Conservation (phyloP, 2,329 filamentous ascomycete species). For the Phaeosphaeriaceae sp. region DNA sequence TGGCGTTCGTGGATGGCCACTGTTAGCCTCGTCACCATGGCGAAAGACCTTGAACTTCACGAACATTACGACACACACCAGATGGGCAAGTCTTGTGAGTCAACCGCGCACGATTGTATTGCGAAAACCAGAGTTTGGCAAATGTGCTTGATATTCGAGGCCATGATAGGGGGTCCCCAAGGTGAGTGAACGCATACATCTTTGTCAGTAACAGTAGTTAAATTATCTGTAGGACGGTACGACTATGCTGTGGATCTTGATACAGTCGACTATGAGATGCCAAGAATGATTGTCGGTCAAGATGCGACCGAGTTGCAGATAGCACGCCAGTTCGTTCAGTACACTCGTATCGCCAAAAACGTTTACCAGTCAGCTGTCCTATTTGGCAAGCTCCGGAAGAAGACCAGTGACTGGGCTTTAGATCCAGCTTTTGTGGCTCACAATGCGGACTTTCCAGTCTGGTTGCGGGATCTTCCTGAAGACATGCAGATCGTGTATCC, state of each 20-base stretch:
- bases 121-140: conserved; percentile 91
- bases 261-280: conserved; percentile 75
- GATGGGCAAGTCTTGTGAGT: conserved; percentile 72
- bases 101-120: conserved; percentile 74
- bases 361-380: conserved; percentile 78
- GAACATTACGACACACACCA: conserved; percentile 84
- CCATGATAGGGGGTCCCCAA: conserved; percentile 94
- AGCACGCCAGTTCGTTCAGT: conserved; percentile 84
- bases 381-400: conserved; percentile 75
- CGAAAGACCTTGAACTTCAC: conserved; percentile 85
- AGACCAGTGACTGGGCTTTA: conserved; percentile 82
- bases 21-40: conserved; percentile 91
- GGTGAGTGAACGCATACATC: conserved; percentile 59
- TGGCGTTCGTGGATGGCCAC: conserved; percentile 97
- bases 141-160: conserved; percentile 80
- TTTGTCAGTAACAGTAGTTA: conserved; percentile 7
- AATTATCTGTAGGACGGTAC: conserved; percentile 60
- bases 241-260: conserved; percentile 78
- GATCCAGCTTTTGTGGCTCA: conserved; percentile 83
- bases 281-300: conserved; percentile 66
- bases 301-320: conserved; percentile 78
- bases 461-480: conserved; percentile 76
- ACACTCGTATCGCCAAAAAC: conserved; percentile 77
- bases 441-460: conserved; percentile 77
- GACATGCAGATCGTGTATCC: conserved; percentile 82